Base-by-base conservation (phyloP, 495 filamentous ascomycete genomes). In the Arthonia radiata region DNA sequence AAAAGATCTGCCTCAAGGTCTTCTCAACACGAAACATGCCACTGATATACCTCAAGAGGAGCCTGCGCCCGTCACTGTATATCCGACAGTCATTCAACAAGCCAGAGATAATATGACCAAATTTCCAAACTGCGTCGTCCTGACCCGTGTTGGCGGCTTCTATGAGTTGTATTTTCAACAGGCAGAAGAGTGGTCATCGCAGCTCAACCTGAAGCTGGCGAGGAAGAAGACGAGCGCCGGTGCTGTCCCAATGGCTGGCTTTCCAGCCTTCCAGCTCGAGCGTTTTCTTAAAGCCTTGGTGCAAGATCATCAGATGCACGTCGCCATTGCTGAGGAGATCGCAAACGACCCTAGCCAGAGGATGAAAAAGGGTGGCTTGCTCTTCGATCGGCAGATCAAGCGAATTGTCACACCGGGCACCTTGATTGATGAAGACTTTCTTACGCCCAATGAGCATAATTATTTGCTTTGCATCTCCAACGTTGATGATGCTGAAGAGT, bases 101-200 rank as follows among this genome's bases (percentile, higher is more conserved):
- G 80, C 77, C n/a, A 59, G 66, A 18, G 74, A 71, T 32, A 83
- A 90, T 42, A 91, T 97, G 74, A 61, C 64, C 31, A 78, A 70
- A 36, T 91, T 89, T 52, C 64, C 69, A 37, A 75, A 81, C 35
- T 90, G 79, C 46, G 72, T 94, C 14, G 42, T 97, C 13, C 50
- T 97, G 29, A 97, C 86, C 3, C 60, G 82, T 18, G 78, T 97
- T 9, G 86, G 86, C 26, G 65, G 76, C 28, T 97, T 97, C 48
- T 97, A 94, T 51, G 86, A 94, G 50, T 59, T 97, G 27, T 97
- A 93, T 48, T 83, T 94, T 41, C 70, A 82, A 31, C 78, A 94
- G 42, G 86, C 86, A 4, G 74, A 83, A 27, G 71, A 90, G 37
- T 66, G 76, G 36, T 86, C 71, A 3, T 76, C 81, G 12, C 53